Evolutionary conservation across 2,329 filamentous ascomycete species (phyloP), one percentile per base, ranked within the genome.

Genomic region (Penicillium sp.): DNA sequence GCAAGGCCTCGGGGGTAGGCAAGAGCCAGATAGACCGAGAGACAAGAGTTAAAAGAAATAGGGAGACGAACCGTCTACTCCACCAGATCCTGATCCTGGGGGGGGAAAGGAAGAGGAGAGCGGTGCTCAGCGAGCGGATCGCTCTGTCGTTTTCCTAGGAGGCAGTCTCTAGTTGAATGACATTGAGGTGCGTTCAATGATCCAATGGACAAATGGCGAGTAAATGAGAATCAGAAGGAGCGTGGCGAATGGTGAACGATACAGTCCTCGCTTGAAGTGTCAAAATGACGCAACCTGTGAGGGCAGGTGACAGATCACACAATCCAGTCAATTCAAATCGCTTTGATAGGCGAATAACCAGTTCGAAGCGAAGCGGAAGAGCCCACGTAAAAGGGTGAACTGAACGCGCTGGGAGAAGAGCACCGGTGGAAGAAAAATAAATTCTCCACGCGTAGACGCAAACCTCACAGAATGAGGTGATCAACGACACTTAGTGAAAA

Each of bases 401-500:
- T 29, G 44, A 53, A 49, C 37, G 38, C 45, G 52, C 45, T 51
- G 37, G 53, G 47, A 49, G 51, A 40, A 56, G 42, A 52, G 35
- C 47, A 50, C 47, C 47, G 35, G 46, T 43, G 50, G 47, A 61
- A 61, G 55, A 46, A 46, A 57, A 48, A 55, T 55, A 47, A 56
- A 50, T 64, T 64, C 52, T 40, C 48, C 62, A 62, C 69, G 66
- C 67, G 61, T 63, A 59, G 54, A 66, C 61, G 60, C 62, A 60
- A 66, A 61, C 55, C 57, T 61, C 60, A 64, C 57, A 55, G 56
- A 61, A 71, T 64, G 58, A 66, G 59, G 48, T 64, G 56, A 64
- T 65, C 69, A 77, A 79, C 77, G 76, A 79, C 72, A 76, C 77
- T 79, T 79, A 79, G 76, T 78, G 74, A 79, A 79, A 79, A 79